Evolutionary conservation across 352 stramenopile species (phyloP), one percentile per base, ranked within the genome.

Genomic region (Pythium insidiosum): DNA sequence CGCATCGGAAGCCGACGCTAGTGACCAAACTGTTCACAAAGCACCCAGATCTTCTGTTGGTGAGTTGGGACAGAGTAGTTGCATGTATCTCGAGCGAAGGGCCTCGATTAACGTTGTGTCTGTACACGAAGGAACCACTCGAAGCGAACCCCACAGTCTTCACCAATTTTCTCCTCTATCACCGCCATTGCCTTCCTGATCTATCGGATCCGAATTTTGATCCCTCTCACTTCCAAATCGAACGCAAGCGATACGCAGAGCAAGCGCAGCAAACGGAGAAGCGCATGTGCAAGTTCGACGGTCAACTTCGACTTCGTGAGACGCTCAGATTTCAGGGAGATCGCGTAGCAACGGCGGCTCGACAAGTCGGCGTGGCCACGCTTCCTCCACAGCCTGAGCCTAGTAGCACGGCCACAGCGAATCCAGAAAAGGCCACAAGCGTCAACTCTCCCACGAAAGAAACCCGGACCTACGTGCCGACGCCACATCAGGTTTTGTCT

Each of bases 111-210:
- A n/a, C 28, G 9, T 9, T 33, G 34, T 12, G 11, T 6, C 18
- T 39, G 21, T 15, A 21, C 13, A 29, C 21, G 38, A 36, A 86
- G 73, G 74, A 84, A 45, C 73, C 77, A 19, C 48, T 89, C 1
- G 77, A 89, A 42, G 47, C 66, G 2, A 87, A 88, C 25, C 74
- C 77, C 7, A 75, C 66, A 5, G 66, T 89, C 5, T 78, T 89
- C 25, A 79, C 74, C 3, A 79, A 67, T 21, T 81, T 88, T 28
- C 58, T 89, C 2, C 47, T 73, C 7, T 68, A 69, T 19, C 73
- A 89, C 48, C 66, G 72, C 26, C 66, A 66, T 9, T 47, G 80
- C 22, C 44, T 89, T 6, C 72, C 71, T 21, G 69, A 87, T 31
- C 60, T 87, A 30, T 69, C 68, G 2, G 68, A 61, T 30, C 65